A percentile compares a stretch with the other conserved stretches of the same genome.
These are phyloP conservation scores for Adansonia grandidieri DNA, from an alignment of 441 rosid genomes.

Conservation along the genomic window DNA sequence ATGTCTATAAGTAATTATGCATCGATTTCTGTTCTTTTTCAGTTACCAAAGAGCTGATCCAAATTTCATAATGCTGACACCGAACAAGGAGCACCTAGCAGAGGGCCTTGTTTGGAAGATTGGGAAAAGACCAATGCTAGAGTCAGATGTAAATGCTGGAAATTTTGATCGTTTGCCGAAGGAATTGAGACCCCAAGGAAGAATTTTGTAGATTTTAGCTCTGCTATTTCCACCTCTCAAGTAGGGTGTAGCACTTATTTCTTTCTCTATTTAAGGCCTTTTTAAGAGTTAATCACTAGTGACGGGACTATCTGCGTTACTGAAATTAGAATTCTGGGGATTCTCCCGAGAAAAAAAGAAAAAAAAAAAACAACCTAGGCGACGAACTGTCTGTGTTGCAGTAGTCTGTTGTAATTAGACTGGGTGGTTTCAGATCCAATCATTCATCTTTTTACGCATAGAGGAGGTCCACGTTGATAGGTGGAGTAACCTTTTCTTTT, in stretches of 20 bases:
- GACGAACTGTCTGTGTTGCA: not conserved
- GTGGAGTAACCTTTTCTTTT: not conserved
- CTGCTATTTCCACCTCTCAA: not conserved
- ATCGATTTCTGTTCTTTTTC: slow-evolving; percentile 31
- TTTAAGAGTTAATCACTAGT: not conserved
- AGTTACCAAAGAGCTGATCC: slow-evolving; percentile 97
- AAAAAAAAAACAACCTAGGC: not conserved
- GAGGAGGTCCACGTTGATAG: not conserved
- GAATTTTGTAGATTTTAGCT: slow-evolving; percentile 15
- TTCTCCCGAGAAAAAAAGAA: not conserved
- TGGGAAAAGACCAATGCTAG: slow-evolving; percentile 79
- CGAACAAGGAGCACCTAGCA: slow-evolving; percentile 87
- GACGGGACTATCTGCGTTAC: not conserved
- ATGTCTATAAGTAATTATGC: not conserved
- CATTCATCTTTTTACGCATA: not conserved
- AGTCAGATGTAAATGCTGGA: slow-evolving; percentile 69
- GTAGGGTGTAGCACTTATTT: not conserved
- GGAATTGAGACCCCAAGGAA: slow-evolving; percentile 65
- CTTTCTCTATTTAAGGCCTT: not conserved
- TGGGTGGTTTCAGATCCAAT: not conserved
- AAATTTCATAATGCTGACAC: slow-evolving; percentile 86
- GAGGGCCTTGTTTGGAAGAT: slow-evolving; percentile 71
- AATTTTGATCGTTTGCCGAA: slow-evolving; percentile 68
- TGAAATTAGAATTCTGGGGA: not conserved
- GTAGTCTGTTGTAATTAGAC: not conserved